Evolutionary conservation across 2,329 filamentous ascomycete species (phyloP), one percentile per base, ranked within the genome.

Genomic region (Kalmusia sp.): DNA sequence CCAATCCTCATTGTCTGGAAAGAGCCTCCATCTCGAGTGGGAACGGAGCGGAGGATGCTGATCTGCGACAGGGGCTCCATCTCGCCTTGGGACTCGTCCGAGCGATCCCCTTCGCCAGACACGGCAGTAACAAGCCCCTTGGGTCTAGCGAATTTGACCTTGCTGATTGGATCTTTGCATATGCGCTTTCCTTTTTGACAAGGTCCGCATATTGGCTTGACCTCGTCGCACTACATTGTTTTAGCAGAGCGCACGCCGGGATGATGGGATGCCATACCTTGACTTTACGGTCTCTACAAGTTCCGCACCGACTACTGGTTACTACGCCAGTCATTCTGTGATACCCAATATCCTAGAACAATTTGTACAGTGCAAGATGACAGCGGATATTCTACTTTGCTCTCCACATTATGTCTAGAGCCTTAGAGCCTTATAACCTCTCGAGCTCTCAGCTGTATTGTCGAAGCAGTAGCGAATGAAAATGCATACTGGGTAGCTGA

Each of bases 291-390:
- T 39, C 50, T 25, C 47, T 37, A 40, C 54, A 57, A 1, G 51
- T 53, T 3, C 51, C 54, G 39, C 51, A 57, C 25, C 54, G 22
- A 24, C 47, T 48, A 24, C 46, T 54, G 33, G 34, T 57, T 35
- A 57, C 39, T 2, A 57, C 51, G n/a, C 54, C 54, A 7, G 54
- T 57, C 54, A 51, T 57, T 21, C 15, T 15, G 46, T 33, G 9
- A 27, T 24, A 3, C 28, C 9, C 6, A 22, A 33, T 34, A 22
- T n/a, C 12, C 14, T 7, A 9, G 11, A 15, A 8, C 11, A 15
- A 37, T 17, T 15, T 17, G 15, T 27, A 6, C 14, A 45, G 31
- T 30, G 41, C 21, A 33, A 30, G 2, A 19, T 14, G 21, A 27
- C 9, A 15, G 4, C 24, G 17, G 1, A 22, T n/a, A 31, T 21